Conservation (phyloP, 768 basidiomycete species). For the Mycena chlorophos region DNA sequence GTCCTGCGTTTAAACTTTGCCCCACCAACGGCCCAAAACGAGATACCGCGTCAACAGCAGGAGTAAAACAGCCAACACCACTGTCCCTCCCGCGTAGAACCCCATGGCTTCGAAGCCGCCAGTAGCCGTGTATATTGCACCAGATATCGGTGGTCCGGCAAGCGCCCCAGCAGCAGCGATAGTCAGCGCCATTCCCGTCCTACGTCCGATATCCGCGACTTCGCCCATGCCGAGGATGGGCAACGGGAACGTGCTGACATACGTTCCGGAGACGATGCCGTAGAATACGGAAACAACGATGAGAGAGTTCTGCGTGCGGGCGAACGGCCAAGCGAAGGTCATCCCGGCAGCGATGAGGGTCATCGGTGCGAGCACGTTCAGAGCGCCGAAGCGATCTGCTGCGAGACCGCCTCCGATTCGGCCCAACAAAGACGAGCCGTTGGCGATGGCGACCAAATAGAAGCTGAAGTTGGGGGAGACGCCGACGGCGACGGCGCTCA, state of each 20-base stretch:
- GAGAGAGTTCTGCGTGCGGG: slow-evolving; percentile 39
- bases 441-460: slow-evolving; percentile 63
- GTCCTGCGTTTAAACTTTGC: slow-evolving; percentile 14
- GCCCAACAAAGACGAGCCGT: slow-evolving; percentile 58
- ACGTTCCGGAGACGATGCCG: slow-evolving; percentile 54
- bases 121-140: slow-evolving; percentile 51
- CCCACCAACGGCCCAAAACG: slow-evolving; percentile 14
- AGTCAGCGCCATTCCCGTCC: slow-evolving; percentile 56
- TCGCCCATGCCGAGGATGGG: slow-evolving; percentile 55
- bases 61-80: slow-evolving; percentile 19
- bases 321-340: slow-evolving; percentile 65
- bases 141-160: slow-evolving; percentile 63
- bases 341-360: slow-evolving; percentile 47
- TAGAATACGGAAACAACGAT: slow-evolving; percentile 55
- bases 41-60: slow-evolving; percentile 20
- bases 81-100: slow-evolving; percentile 47
- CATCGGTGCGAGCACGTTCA: slow-evolving; percentile 61
- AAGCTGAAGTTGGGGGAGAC: slow-evolving; percentile 50
- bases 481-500: slow-evolving; percentile 48
- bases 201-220: slow-evolving; percentile 53
- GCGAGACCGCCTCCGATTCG: slow-evolving; percentile 50
- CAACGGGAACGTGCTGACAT: slow-evolving; percentile 45
- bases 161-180: slow-evolving; percentile 55
- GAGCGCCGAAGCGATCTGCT: slow-evolving; percentile 53
- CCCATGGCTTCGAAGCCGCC: slow-evolving; percentile 47